Evolutionary conservation across 768 basidiomycete species (phyloP), one percentile per base, ranked within the genome.

Genomic region (Mycena polygramma): DNA sequence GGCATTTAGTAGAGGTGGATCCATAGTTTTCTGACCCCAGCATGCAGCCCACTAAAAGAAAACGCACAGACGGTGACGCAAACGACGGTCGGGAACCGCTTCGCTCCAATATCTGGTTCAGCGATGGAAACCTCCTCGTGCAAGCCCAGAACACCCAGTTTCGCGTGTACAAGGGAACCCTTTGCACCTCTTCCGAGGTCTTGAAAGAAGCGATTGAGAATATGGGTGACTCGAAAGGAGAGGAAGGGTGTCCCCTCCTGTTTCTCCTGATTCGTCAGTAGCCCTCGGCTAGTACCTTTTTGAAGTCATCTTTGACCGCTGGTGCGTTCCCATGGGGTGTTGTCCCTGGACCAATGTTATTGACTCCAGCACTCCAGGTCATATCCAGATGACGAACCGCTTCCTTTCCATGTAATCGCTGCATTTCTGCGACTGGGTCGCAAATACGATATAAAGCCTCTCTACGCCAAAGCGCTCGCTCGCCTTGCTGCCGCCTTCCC

Each of bases 41-140:
- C 43, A 60, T 60, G 43, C 58, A 26, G 20, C 58, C 26, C 26
- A 60, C 43, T 11, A 61, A 61, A 39, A 26, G 60, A 24, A 49
- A 22, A 35, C 60, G 60, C 60, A 60, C 59, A 8, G 39, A 57
- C 4, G 13, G 26, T n/a, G 59, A 60, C 39, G 22, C 41, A 20
- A 26, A 17, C 22, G 36, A 39, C 6, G 41, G 22, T 39, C 7
- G 20, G 37, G 39, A 58, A 14, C 46, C 35, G 11, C 22, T 45
- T 26, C 46, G 64, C 45, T 58, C 64, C 35, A 57, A 59, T 9
- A 66, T 66, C 11, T 66, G 65, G 65, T 66, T 59, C 57, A 57
- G 41, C 36, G 65, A 66, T 26, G 65, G 65, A 51, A 66, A 59
- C 41, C 15, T 66, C 30, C 19, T 59, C 7, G 15, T 66, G 24